Evolutionary conservation across 148 eudicot genomes (phyloP), one percentile per base, ranked within the genome.

Genomic region (Rheum nobile): DNA sequence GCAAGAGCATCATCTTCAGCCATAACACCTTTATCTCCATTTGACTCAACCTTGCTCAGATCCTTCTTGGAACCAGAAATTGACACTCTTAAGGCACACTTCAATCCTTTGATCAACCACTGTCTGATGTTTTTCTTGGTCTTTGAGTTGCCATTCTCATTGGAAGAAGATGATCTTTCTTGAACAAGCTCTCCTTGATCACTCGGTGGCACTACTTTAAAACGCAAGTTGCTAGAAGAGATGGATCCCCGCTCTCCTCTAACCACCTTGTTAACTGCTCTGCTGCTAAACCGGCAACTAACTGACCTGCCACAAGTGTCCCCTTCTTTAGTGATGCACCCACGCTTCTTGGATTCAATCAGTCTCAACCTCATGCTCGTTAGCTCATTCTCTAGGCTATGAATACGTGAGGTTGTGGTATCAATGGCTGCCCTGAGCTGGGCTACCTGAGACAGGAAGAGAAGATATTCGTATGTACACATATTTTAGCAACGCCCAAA

Each of bases 201-300:
- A 8, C 71, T 74, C 38, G 47, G 37, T 17, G 78, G 65, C 48
- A 43, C 83, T 34, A 32, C 16, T 11, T 72, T 41, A 26, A 24
- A 31, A 24, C 81, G 79, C 57, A 74, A 63, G 28, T 76, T 80
- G n/a, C 80, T 75, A 0, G 88, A 77, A 71, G 97, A 91, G 70
- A 87, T 79, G 2, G 97, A 89, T 48, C 97, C 97, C 37, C 77
- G 79, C 41, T 89, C 84, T 7, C 87, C 93, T 38, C 88, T 83
- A 59, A 74, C 86, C 17, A 91, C 80, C 79, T 81, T 84, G 55
- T 74, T 71, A 35, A 31, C 52, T 34, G 50, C 68, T 75, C 74
- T 82, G 9, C 31, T 72, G 43, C 72, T 77, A 31, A 89, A 87
- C 17, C 91, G 80, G 16, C 81, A 91, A 57, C 96, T 88, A 16